Evolutionary conservation across 805 yeast species (phyloP).

Genomic region (Zygoascus biomembranicola): DNA sequence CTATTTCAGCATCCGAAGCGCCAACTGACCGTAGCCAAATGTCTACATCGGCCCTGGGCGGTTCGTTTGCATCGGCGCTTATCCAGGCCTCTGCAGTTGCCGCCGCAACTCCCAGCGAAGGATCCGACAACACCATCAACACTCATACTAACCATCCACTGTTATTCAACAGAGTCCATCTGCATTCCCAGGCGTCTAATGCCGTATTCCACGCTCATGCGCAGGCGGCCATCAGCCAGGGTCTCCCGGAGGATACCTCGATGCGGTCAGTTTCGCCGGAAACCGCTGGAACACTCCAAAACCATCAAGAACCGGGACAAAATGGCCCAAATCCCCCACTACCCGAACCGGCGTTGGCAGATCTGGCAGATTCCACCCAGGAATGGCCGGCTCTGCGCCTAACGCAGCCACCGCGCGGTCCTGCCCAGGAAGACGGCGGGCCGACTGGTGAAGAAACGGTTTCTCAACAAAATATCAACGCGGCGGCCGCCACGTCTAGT

Average conservation of each 20-base stretch:
- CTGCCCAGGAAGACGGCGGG: not conserved
- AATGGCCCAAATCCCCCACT: not conserved
- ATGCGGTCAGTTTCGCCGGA: not conserved
- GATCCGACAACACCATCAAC: not conserved
- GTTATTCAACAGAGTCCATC: constrained; percentile 1
- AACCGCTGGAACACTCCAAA: not conserved
- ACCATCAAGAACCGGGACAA: not conserved
- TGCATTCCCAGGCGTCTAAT: constrained; percentile 20
- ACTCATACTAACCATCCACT: not conserved
- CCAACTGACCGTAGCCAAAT: not conserved
- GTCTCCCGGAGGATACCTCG: not conserved
- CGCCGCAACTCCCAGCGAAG: constrained; percentile 3
- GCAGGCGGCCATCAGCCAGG: constrained; percentile 4
- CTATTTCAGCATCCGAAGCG: not conserved
- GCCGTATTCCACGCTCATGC: constrained; percentile 18
- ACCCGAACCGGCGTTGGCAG: not conserved
- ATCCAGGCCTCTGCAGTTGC: constrained; percentile 8
- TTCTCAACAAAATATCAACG: not conserved
- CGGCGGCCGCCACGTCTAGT: not conserved
- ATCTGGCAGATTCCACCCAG: not conserved
- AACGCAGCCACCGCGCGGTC: not conserved
- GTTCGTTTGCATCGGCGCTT: constrained; percentile 15
- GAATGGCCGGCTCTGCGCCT: not conserved
- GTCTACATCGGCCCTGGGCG: constrained; percentile 12
- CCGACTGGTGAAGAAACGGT: not conserved